Evolutionary conservation across 2,329 filamentous ascomycete species (phyloP).

Genomic region (Calonectria montana): DNA sequence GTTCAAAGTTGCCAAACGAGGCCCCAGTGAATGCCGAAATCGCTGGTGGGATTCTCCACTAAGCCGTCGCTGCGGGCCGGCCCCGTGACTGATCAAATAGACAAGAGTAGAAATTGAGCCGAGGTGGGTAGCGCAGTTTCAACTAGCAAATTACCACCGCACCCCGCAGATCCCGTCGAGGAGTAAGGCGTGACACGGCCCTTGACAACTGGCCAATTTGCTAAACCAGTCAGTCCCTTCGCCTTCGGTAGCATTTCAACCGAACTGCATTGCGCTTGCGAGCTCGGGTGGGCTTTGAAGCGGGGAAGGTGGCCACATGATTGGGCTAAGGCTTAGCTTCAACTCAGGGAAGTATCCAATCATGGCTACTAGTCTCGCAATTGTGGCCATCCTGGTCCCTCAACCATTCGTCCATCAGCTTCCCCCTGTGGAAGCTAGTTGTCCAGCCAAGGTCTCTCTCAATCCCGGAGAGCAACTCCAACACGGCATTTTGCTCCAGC

Average conservation of each 20-base stretch:
- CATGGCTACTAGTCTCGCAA: not conserved
- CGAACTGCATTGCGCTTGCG: not conserved
- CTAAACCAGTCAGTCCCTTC: not conserved
- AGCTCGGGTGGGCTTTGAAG: not conserved
- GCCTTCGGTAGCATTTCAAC: not conserved
- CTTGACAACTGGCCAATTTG: constrained; percentile 1
- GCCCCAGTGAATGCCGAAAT: not conserved
- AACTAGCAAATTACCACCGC: not conserved
- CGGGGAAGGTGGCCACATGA: not conserved
- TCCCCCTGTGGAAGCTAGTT: constrained; percentile 50
- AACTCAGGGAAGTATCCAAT: not conserved
- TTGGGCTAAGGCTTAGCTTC: not conserved
- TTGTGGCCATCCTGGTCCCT: not conserved
- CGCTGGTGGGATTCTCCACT: not conserved
- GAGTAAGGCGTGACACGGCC: not conserved
- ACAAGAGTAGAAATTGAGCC: constrained; percentile 9
- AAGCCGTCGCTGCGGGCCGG: not conserved
- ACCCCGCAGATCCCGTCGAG: not conserved
- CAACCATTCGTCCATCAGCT: constrained; percentile 34
- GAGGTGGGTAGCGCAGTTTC: constrained; percentile 1
- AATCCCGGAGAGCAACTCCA: constrained; percentile 67
- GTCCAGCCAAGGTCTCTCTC: constrained; percentile 74
- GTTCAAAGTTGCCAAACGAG: not conserved
- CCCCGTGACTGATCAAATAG: not conserved
- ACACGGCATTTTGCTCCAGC: constrained; percentile 64